phyloP scores from a whole-genome alignment of 163 green algal species.

The Scenedesmus sp. region DNA sequence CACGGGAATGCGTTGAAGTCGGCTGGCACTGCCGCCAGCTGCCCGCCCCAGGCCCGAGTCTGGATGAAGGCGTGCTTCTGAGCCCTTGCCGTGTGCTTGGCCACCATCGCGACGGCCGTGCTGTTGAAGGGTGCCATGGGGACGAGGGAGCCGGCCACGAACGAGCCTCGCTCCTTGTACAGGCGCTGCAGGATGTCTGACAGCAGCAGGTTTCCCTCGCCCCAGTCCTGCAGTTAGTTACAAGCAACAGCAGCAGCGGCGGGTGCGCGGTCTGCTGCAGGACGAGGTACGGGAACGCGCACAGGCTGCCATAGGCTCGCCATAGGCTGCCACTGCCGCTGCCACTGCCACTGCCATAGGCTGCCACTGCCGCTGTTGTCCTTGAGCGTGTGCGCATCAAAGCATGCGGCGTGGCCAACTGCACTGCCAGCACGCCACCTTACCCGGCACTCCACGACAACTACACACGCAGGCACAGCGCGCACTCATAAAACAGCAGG shows the following conservation, averaged over 20 bases:
- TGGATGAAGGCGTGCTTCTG: neutral
- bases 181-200: conserved; percentile 3
- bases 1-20: neutral
- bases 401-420: no score
- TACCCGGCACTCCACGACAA: no score
- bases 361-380: no score
- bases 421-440: no score
- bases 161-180: neutral
- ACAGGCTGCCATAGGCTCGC: no score
- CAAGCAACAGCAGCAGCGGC: neutral
- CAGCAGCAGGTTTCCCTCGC: neutral
- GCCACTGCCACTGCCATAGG: neutral
- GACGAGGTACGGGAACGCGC: neutral
- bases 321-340: neutral
- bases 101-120: neutral
- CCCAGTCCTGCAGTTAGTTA: neutral
- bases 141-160: neutral
- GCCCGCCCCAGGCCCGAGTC: neutral
- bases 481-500: no score
- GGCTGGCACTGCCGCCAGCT: neutral
- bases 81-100: neutral
- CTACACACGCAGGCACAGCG: no score
- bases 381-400: no score
- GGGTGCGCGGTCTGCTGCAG: neutral
- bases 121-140: neutral